These are phyloP conservation scores for Globisporangium carolinianum DNA, from an alignment of 352 stramenopile species.

Conservation along the genomic window DNA sequence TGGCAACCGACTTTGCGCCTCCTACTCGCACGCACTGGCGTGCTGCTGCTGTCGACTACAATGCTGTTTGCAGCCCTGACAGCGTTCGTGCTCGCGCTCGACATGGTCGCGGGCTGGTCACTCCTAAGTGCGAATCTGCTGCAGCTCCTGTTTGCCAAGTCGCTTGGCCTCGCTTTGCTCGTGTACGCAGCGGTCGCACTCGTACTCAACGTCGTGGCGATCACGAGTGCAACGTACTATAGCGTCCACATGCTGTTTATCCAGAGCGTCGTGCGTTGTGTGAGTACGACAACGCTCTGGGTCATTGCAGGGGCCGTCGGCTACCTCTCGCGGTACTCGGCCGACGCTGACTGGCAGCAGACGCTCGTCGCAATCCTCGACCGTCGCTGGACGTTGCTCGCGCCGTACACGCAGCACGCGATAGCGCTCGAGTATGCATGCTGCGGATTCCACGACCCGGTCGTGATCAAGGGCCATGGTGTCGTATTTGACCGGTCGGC, in stretches of 20 bases:
- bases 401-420: conserved; percentile 19
- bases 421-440: conserved; percentile 39
- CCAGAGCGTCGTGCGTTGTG: conserved; percentile 12
- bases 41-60: conserved; percentile 11
- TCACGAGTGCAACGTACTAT: conserved; percentile 23
- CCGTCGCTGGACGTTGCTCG: conserved; percentile 29
- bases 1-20: conserved; percentile 13
- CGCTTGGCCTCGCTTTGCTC: conserved; percentile 27
- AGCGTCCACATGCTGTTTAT: conserved; percentile 41
- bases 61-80: conserved; percentile 24
- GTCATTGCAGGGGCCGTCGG: conserved; percentile 21
- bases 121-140: conserved; percentile 43
- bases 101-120: conserved; percentile 26
- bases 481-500: conserved; percentile 41
- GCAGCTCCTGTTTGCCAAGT: conserved; percentile 37
- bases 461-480: conserved; percentile 19
- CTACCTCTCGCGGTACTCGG: conserved; percentile 31
- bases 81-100: conserved; percentile 26
- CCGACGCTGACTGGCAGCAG: conserved; percentile 19
- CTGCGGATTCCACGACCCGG: conserved; percentile 47
- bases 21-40: conserved; percentile 1
- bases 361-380: conserved; percentile 30
- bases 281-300: conserved; percentile 21
- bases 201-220: conserved; percentile 28
- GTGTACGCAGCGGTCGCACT: conserved; percentile 21